Percentiles rank a stretch among this genome's conserved stretches.
phyloP scores from a whole-genome alignment of 129 eudicot genomes.

The Flaveria robusta region DNA sequence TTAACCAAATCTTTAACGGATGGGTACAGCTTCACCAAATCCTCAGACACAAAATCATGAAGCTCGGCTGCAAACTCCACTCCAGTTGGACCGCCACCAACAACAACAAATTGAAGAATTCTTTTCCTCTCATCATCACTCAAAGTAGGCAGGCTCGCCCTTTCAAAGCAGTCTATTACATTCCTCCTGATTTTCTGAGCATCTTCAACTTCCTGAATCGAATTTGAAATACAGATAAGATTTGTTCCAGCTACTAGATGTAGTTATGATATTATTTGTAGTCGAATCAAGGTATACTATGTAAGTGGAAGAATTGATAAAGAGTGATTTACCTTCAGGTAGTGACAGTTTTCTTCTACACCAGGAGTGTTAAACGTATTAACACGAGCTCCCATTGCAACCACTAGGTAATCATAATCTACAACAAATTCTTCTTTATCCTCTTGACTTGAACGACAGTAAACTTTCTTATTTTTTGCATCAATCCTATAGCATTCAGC shows the following conservation, averaged over 20 bases:
- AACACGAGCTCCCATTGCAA: slow-evolving; percentile 81
- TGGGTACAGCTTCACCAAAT: slow-evolving; percentile 73
- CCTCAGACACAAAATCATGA: slow-evolving; percentile 84
- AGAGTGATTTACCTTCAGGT: slow-evolving; percentile 63
- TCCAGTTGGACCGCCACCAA: slow-evolving; percentile 96
- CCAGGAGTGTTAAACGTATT: slow-evolving; percentile 94
- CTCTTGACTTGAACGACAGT: slow-evolving; percentile 55
- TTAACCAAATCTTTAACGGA: slow-evolving; percentile 68
- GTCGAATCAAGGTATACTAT: background rate
- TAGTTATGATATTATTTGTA: background rate
- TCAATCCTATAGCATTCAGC: slow-evolving; percentile 90
- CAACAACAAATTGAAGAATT: slow-evolving; percentile 81
- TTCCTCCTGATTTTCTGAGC: slow-evolving; percentile 84
- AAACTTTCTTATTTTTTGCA: slow-evolving; percentile 71
- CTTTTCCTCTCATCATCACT: slow-evolving; percentile 75
- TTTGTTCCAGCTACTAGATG: background rate
- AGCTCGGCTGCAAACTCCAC: slow-evolving; percentile 96
- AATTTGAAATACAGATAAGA: slow-evolving; percentile 15
- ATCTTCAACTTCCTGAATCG: slow-evolving; percentile 85
- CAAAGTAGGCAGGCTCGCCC: slow-evolving; percentile 70
- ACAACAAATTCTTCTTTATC: slow-evolving; percentile 67
- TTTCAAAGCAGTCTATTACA: slow-evolving; percentile 81
- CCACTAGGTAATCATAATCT: slow-evolving; percentile 80
- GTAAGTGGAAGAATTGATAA: background rate
- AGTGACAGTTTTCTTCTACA: slow-evolving; percentile 78